Conservation (phyloP, 2,329 filamentous ascomycete species). For the Colletotrichum falcatum region DNA sequence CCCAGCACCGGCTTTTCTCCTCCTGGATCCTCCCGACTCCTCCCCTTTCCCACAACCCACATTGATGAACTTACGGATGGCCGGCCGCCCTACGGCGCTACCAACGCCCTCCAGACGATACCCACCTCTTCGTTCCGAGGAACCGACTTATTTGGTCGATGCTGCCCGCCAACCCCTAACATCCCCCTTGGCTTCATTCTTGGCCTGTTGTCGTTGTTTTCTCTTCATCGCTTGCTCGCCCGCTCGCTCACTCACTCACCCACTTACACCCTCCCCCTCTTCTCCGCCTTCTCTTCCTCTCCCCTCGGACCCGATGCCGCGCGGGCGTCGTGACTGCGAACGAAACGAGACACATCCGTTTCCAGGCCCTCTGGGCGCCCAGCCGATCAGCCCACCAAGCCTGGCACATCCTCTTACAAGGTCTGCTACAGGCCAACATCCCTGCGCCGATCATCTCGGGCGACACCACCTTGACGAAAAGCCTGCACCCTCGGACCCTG, state of each 20-base stretch:
- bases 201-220: neutral
- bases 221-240: neutral
- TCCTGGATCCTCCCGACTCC: neutral
- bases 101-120: constrained; percentile 9
- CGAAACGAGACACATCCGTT: constrained; percentile 25
- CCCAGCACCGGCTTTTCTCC: constrained; percentile 6
- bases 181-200: neutral
- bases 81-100: constrained; percentile 17
- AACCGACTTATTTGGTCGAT: neutral
- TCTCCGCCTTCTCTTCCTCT: neutral
- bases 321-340: neutral
- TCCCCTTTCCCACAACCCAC: neutral
- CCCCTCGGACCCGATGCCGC: constrained; percentile 20
- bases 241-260: no score
- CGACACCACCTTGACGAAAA: constrained; percentile 23
- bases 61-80: neutral
- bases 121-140: constrained; percentile 13
- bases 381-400: constrained; percentile 26
- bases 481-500: constrained; percentile 34
- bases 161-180: neutral
- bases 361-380: constrained; percentile 19
- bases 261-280: no score
- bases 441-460: constrained; percentile 40
- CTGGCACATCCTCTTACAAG: constrained; percentile 33
- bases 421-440: constrained; percentile 31